phyloP scores from a whole-genome alignment of 2,329 filamentous ascomycete genomes.

The Shiraia sp. region DNA sequence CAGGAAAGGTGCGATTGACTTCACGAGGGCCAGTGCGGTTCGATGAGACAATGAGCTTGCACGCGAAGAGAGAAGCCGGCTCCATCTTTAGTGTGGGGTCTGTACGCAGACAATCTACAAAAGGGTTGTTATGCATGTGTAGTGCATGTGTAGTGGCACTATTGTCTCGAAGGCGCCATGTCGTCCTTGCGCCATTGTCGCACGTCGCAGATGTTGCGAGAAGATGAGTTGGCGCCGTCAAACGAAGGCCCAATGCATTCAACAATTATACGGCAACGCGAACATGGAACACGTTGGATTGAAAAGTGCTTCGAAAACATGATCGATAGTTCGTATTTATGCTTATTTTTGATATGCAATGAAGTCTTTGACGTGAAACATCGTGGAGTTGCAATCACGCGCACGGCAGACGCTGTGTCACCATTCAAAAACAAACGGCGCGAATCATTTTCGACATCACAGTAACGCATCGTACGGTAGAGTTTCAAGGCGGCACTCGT shows the following conservation, averaged over 20 bases:
- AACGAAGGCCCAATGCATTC: no score
- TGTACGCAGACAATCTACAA: slow-evolving; percentile 15
- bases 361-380: slow-evolving; percentile 7
- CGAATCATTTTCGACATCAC: not conserved
- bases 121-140: slow-evolving; percentile 19
- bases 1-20: no score
- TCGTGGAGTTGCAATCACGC: slow-evolving; percentile 6
- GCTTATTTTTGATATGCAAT: slow-evolving; percentile 2
- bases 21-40: slow-evolving; percentile 1
- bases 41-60: slow-evolving; percentile 1
- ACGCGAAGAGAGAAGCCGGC: slow-evolving; percentile 6
- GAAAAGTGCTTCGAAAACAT: no score
- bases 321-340: not conserved
- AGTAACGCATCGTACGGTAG: slow-evolving; percentile 4
- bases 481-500: not conserved
- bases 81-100: not conserved
- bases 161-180: slow-evolving; percentile 6
- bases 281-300: no score
- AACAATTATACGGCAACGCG: no score
- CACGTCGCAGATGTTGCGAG: not conserved
- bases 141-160: slow-evolving; percentile 24
- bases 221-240: no score
- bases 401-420: slow-evolving; percentile 15
- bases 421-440: slow-evolving; percentile 1
- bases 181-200: slow-evolving; percentile 3